A percentile compares a stretch with the other conserved stretches of the same genome.
These are phyloP conservation scores for Lagenaria siceraria DNA, from an alignment of 306 rosid genomes.

Conservation along the genomic window DNA sequence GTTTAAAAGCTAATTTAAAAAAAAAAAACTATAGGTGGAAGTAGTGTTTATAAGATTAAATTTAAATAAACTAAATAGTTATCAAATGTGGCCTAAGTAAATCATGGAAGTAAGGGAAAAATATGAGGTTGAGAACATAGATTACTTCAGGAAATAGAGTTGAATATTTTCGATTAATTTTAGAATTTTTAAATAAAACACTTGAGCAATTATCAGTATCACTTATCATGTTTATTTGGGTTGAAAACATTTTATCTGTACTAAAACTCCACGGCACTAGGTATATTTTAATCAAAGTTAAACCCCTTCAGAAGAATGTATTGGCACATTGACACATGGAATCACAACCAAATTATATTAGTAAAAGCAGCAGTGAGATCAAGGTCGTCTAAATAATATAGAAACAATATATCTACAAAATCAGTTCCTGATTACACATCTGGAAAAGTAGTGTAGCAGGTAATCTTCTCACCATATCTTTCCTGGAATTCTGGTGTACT, in stretches of 20 bases:
- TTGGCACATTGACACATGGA: neutral
- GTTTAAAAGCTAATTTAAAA: neutral
- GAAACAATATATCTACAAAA: neutral
- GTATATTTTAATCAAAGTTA: neutral
- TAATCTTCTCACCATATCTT: constrained; percentile 45
- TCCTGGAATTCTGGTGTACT: constrained; percentile 71
- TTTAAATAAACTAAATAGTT: neutral
- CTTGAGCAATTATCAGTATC: neutral
- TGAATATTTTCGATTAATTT: neutral
- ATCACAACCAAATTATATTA: neutral
- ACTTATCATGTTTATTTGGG: neutral
- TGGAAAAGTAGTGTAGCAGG: neutral
- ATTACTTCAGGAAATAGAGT: neutral
- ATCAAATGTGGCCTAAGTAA: neutral
- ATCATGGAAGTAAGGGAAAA: neutral
- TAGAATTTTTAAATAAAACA: neutral
- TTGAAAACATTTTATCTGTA: neutral
- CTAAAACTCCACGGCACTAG: neutral
- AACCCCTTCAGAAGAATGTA: neutral
- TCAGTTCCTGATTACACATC: neutral
- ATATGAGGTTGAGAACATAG: neutral
- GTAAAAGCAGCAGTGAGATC: neutral
- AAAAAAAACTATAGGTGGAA: neutral
- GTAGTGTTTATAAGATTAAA: no score
- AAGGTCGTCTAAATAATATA: neutral